Percentiles rank a stretch among this genome's conserved stretches.
Evolutionary conservation across 805 yeast species (phyloP).

Genomic region (Ogataea methanolica): DNA sequence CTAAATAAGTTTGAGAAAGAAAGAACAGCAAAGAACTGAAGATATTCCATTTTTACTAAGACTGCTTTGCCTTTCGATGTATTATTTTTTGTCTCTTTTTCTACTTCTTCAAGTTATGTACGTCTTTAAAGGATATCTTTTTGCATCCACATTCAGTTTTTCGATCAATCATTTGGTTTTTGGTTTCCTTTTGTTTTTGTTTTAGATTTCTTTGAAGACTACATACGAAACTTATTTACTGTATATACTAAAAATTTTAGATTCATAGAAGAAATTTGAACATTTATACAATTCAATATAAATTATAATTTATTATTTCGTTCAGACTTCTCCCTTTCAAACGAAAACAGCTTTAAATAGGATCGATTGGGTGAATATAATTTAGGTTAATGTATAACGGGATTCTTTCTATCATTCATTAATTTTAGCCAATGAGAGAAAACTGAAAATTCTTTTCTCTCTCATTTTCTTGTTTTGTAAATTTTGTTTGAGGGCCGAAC

Average conservation of each 20-base stretch:
- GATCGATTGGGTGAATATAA: no score
- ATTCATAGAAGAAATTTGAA: neutral
- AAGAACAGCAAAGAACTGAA: neutral
- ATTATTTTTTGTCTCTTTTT: no score
- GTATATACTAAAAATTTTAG: no score
- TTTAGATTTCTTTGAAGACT: neutral
- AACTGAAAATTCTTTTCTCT: no score
- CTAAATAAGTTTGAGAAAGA: constrained; percentile 34
- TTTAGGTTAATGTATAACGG: no score
- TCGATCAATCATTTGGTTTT: neutral
- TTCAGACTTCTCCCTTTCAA: neutral
- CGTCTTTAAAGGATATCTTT: neutral
- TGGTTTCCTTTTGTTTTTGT: neutral
- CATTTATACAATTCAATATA: neutral
- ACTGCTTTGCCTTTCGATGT: neutral
- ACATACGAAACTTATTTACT: no score
- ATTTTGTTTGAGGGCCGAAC: no score
- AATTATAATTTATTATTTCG: neutral
- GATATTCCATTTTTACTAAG: neutral
- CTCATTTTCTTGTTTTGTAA: no score
- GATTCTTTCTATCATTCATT: no score
- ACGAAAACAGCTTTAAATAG: neutral
- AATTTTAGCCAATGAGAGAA: no score
- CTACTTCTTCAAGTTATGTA: no score
- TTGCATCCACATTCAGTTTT: neutral